A percentile compares a stretch with the other conserved stretches of the same genome.
Evolutionary conservation across 2,329 filamentous ascomycete genomes (phyloP).

Genomic region (Clonostachys rosea): DNA sequence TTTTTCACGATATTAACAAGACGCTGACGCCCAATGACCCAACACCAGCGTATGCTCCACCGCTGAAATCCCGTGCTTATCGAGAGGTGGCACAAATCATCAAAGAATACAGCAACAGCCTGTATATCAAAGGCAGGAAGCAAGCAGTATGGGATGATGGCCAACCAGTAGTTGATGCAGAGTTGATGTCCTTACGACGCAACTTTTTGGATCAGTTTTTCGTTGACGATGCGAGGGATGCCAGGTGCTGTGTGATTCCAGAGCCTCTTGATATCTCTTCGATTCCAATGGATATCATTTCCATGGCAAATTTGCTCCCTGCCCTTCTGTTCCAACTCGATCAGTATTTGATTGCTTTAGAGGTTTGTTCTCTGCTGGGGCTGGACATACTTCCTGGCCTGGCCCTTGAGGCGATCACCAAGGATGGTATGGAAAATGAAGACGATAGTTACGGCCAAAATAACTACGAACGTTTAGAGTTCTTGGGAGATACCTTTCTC

Average conservation of each 20-base stretch:
- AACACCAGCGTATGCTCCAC: constrained; percentile 52
- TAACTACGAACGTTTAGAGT: constrained; percentile 87
- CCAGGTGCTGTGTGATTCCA: constrained; percentile 64
- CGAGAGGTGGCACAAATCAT: constrained; percentile 52
- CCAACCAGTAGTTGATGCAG: constrained; percentile 79
- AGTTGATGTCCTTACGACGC: constrained; percentile 70
- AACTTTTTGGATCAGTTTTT: constrained; percentile 74
- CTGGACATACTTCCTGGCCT: constrained; percentile 62
- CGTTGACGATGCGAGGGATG: constrained; percentile 38
- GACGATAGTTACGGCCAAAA: constrained; percentile 66
- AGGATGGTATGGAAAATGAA: constrained; percentile 75
- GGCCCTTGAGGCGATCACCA: constrained; percentile 86
- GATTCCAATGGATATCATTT: constrained; percentile 63
- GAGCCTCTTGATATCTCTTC: constrained; percentile 73
- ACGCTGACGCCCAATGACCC: constrained; percentile 60
- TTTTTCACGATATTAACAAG: constrained; percentile 44
- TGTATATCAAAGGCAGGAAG: constrained; percentile 57
- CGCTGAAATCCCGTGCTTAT: constrained; percentile 37
- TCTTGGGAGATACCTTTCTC: constrained; percentile 78
- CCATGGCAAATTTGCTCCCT: constrained; percentile 72
- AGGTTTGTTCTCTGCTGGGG: constrained; percentile 63
- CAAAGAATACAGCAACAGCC: constrained; percentile 77
- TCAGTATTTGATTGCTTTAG: constrained; percentile 71
- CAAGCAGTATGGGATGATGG: constrained; percentile 50
- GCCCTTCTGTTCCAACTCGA: constrained; percentile 83